Conservation (phyloP, 2,329 filamentous ascomycete species). For the Aspergillus melleus region DNA sequence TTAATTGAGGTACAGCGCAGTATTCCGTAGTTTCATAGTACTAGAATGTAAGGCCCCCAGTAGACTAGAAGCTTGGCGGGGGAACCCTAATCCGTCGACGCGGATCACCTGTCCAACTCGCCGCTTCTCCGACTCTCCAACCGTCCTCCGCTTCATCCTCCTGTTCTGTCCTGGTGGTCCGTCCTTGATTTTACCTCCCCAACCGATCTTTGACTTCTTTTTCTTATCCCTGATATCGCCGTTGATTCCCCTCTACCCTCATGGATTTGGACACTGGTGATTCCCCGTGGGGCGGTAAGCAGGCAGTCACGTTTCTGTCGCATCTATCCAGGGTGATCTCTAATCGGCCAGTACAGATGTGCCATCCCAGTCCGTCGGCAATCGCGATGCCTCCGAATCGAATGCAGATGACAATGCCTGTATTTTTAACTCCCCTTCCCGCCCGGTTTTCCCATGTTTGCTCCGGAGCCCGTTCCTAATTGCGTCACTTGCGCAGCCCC, state of each 20-base stretch:
- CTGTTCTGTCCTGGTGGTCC: not conserved
- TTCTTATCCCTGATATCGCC: not conserved
- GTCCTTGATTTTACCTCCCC: not conserved
- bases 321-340: constrained; percentile 18
- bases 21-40: not conserved
- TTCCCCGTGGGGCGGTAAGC: constrained; percentile 52
- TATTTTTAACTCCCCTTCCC: constrained; percentile 16
- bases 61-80: constrained; percentile 11
- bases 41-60: not conserved
- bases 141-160: constrained; percentile 11
- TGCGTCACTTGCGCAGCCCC: constrained; percentile 22
- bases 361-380: constrained; percentile 43
- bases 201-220: not conserved
- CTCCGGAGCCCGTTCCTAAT: constrained; percentile 21
- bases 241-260: constrained; percentile 4
- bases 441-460: constrained; percentile 2
- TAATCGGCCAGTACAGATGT: constrained; percentile 41
- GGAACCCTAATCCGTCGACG: constrained; percentile 13
- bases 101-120: constrained; percentile 13
- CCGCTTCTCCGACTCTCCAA: constrained; percentile 7
- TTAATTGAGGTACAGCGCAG: not conserved
- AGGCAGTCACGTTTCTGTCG: constrained; percentile 28
- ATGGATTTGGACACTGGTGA: constrained; percentile 48
- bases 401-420: constrained; percentile 29
- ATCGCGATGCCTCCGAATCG: constrained; percentile 26